Evolutionary conservation across 345 rosid species (phyloP), one percentile per base, ranked within the genome.

Genomic region (Ceriops decandra): DNA sequence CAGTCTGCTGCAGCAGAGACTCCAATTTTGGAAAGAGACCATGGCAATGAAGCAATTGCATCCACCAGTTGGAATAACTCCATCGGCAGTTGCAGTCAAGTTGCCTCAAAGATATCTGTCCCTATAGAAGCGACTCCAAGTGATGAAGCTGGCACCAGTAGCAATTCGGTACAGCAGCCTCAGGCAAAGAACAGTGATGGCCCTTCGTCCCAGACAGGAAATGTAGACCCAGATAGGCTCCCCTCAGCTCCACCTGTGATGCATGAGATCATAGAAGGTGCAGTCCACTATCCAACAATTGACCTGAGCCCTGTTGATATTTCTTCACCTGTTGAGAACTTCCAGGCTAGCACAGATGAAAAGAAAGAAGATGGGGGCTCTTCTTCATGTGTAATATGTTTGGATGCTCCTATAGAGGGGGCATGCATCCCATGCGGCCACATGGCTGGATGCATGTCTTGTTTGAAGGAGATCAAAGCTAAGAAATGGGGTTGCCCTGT

Each of bases 351-450:
- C 66, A 51, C 74, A 3, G 78, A 58, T 62, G 82, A 81, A 72
- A 72, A 57, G 80, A 86, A 83, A 62, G 87, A 77, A 60, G 84
- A 79, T 42, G 93, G 80, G 51, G 75, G 65, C 49, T 60, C 71
- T 35, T 80, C 91, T 33, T 71, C 83, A 0, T 92, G 98, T 73
- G 80, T 83, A 11, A 85, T 91, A 71, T 92, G 99, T 82, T 80
- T 92, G 72, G 99, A 95, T 75, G 97, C 99, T 68, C 96, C 92
- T 5, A 83, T 88, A 7, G 92, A 95, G 74, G 99, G 92, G 3
- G 99, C 88, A 19, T 95, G 98, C 57, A 84, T 92, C n/a, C 99
- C 99, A 5, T 95, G 99, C 65, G 99, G 99, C 53, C 99, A 95
- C 77, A 93, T 92, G 74, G 97, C 90, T 0, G 99, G 99, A 30